These are phyloP conservation scores for Filobasidium floriforme DNA, from an alignment of 768 basidiomycete genomes.

Conservation along the genomic window DNA sequence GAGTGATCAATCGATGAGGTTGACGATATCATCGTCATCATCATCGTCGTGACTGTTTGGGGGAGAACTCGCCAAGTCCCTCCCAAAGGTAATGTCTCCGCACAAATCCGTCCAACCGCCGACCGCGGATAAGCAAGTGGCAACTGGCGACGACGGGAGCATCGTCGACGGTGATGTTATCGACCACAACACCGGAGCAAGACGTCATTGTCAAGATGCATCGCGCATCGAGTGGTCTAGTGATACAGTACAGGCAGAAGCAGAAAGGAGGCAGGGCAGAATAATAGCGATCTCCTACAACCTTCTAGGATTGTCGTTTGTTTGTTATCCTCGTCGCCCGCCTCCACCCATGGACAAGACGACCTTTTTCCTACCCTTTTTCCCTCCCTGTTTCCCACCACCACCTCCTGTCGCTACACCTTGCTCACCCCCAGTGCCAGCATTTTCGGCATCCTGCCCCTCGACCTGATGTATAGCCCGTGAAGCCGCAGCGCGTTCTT, in stretches of 20 bases:
- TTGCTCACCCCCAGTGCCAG: constrained; percentile 2
- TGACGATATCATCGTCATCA: background rate
- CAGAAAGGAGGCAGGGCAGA: too few species aligned
- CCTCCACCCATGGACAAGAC: constrained; percentile 25
- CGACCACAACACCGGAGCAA: too few species aligned
- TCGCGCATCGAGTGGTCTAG: too few species aligned
- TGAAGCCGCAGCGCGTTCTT: constrained; percentile 20
- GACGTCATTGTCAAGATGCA: too few species aligned
- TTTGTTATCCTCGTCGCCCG: constrained; percentile 20
- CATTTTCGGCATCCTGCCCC: background rate
- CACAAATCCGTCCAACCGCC: too few species aligned
- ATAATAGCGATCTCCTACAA: too few species aligned
- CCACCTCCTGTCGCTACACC: constrained; percentile 3
- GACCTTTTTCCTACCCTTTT: constrained; percentile 26
- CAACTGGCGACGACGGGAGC: too few species aligned
- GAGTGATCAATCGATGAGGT: background rate
- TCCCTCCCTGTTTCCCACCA: constrained; percentile 10
- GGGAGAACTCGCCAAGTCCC: background rate
- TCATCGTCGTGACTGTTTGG: background rate
- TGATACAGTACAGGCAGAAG: too few species aligned
- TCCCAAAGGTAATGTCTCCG: too few species aligned
- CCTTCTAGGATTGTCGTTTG: too few species aligned
- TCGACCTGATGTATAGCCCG: background rate
- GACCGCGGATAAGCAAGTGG: too few species aligned
- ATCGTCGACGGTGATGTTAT: too few species aligned